A percentile compares a stretch with the other conserved stretches of the same genome.
phyloP scores from a whole-genome alignment of 805 yeast species.

The Myxozyma kluyveri region DNA sequence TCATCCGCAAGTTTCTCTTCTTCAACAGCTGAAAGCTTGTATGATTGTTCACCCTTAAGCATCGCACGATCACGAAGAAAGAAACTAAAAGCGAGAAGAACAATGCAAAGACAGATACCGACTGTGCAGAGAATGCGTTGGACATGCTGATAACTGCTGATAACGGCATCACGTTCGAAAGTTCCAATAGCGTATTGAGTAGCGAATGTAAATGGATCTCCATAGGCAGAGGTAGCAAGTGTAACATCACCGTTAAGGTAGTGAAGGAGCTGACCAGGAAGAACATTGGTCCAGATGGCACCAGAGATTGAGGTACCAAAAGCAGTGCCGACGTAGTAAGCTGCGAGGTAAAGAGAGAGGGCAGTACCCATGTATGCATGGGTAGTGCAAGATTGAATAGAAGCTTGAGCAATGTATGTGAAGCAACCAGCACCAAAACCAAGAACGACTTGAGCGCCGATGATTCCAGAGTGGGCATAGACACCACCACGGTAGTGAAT shows the following conservation, averaged over 20 bases:
- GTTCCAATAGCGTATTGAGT: slow-evolving; percentile 57
- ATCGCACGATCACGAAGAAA: slow-evolving; percentile 55
- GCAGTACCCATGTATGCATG: slow-evolving; percentile 66
- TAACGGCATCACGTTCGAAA: slow-evolving; percentile 57
- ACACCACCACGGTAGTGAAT: slow-evolving; percentile 55
- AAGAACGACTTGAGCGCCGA: slow-evolving; percentile 60
- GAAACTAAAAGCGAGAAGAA: slow-evolving; percentile 49
- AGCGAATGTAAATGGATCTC: slow-evolving; percentile 53
- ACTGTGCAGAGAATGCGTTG: slow-evolving; percentile 58
- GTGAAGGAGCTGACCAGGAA: slow-evolving; percentile 47
- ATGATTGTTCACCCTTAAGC: slow-evolving; percentile 9
- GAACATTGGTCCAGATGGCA: slow-evolving; percentile 64
- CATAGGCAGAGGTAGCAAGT: slow-evolving; percentile 49
- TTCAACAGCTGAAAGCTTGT: slow-evolving; percentile 9
- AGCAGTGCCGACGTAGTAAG: slow-evolving; percentile 62
- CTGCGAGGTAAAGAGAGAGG: slow-evolving; percentile 55
- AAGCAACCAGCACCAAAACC: slow-evolving; percentile 77
- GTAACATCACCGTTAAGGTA: slow-evolving; percentile 38
- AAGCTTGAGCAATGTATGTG: slow-evolving; percentile 61
- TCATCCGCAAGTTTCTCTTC: slow-evolving; percentile 6
- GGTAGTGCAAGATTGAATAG: slow-evolving; percentile 55
- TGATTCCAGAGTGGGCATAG: slow-evolving; percentile 53
- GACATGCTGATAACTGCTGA: slow-evolving; percentile 55
- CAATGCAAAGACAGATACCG: slow-evolving; percentile 54
- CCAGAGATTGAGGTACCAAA: slow-evolving; percentile 64